phyloP scores from a whole-genome alignment of 805 yeast species.

The Zygoascus bituminiphila region DNA sequence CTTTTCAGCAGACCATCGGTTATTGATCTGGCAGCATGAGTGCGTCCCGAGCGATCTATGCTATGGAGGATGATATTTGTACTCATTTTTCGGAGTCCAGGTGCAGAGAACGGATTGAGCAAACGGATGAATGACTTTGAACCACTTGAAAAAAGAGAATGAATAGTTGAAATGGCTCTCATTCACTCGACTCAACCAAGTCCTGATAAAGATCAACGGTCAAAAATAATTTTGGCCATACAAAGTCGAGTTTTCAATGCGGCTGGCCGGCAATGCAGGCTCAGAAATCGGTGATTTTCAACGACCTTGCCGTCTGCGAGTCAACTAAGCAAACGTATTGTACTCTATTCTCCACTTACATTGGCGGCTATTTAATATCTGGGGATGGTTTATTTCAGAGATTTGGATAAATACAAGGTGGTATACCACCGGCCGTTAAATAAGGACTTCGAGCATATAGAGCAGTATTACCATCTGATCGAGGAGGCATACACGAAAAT shows the following conservation, averaged over 20 bases:
- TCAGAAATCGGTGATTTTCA: no score
- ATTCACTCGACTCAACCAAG: neutral
- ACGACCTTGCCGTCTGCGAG: no score
- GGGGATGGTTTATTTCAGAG: neutral
- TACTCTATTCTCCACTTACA: no score
- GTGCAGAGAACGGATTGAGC: neutral
- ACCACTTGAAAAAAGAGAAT: neutral
- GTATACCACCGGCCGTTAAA: neutral
- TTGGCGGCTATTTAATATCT: no score
- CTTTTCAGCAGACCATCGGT: neutral
- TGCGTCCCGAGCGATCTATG: neutral
- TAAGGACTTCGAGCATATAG: neutral
- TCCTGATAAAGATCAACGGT: neutral
- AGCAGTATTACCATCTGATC: neutral
- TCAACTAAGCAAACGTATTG: no score
- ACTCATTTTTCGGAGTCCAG: neutral
- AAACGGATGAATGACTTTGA: no score
- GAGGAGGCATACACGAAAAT: neutral
- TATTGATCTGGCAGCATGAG: neutral
- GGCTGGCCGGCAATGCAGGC: no score
- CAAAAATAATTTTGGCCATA: neutral
- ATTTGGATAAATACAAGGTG: neutral
- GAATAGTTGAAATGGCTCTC: neutral
- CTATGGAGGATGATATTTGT: constrained; percentile 1
- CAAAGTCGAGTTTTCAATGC: no score